Conservation (phyloP, 2,329 filamentous ascomycete genomes). For the Phialophora verrucosa region DNA sequence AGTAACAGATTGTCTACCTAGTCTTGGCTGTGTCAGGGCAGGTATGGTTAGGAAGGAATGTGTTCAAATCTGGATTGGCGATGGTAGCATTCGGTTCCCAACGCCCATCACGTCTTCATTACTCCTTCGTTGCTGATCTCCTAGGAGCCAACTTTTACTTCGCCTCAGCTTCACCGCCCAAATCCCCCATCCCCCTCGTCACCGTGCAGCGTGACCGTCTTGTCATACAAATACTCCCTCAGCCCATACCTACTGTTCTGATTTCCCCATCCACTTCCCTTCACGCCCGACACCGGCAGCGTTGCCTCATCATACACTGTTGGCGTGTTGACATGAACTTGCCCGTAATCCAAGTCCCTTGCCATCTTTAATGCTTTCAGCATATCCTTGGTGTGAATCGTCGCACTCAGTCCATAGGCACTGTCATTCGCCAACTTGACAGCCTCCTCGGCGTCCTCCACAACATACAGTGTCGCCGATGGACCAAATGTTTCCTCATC, state of each 20-base stretch:
- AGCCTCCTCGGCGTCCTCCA: conserved; percentile 64
- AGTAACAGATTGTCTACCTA: no score
- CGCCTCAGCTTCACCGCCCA: no score
- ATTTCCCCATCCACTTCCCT: conserved; percentile 16
- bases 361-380: conserved; percentile 62
- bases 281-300: conserved; percentile 12
- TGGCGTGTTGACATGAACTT: conserved; percentile 17
- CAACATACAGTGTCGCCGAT: conserved; percentile 69
- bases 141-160: no score
- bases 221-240: conserved; percentile 8
- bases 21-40: no score
- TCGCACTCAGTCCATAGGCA: conserved; percentile 31
- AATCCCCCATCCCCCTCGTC: not conserved
- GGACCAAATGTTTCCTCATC: conserved; percentile 78
- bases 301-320: conserved; percentile 1
- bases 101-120: no score
- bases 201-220: conserved; percentile 12
- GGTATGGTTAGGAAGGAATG: no score
- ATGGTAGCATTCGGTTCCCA: no score
- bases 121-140: no score
- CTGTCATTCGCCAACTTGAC: conserved; percentile 35
- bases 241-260: conserved; percentile 10
- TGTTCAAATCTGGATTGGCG: no score
- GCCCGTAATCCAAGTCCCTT: conserved; percentile 64
- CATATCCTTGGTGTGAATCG: conserved; percentile 33